These are phyloP conservation scores for Rhodotorula sp. DNA, from an alignment of 1,284 basidiomycete species.

Conservation along the genomic window DNA sequence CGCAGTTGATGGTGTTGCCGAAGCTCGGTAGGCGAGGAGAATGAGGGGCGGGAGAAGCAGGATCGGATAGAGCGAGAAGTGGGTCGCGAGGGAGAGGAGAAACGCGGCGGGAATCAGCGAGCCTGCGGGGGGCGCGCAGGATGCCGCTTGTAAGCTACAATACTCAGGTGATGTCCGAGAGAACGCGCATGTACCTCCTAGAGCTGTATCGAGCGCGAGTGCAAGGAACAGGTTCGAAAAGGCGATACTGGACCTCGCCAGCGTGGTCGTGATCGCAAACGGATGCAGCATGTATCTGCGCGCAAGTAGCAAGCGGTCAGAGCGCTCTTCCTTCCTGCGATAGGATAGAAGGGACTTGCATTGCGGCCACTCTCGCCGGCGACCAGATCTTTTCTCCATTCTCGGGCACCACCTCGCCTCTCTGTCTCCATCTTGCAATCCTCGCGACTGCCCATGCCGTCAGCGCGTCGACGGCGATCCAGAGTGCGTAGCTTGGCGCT, in stretches of 20 bases:
- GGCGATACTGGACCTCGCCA: constrained; percentile 75
- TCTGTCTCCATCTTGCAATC: constrained; percentile 54
- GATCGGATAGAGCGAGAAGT: constrained; percentile 68
- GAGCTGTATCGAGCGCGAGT: constrained; percentile 68
- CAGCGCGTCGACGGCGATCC: constrained; percentile 67
- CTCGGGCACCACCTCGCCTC: constrained; percentile 7
- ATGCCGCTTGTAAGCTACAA: constrained; percentile 11
- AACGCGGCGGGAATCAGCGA: constrained; percentile 56
- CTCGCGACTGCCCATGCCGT: constrained; percentile 66
- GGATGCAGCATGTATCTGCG: constrained; percentile 83
- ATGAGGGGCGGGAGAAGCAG: constrained; percentile 68
- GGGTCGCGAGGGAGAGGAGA: constrained; percentile 65
- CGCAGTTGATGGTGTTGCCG: background rate
- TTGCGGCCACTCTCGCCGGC: constrained; percentile 63
- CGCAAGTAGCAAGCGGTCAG: background rate
- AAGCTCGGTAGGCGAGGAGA: constrained; percentile 55
- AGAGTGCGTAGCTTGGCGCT: constrained; percentile 69
- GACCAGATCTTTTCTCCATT: constrained; percentile 54
- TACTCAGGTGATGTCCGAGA: constrained; percentile 33
- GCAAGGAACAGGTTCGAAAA: constrained; percentile 73
- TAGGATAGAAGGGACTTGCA: constrained; percentile 56
- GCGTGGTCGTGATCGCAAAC: constrained; percentile 72
- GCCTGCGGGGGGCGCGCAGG: too few species aligned
- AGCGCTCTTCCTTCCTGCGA: background rate
- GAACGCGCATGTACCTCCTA: constrained; percentile 57